Base-by-base conservation (phyloP, 2,329 filamentous ascomycete species). In the Colletotrichum theobromicola region DNA sequence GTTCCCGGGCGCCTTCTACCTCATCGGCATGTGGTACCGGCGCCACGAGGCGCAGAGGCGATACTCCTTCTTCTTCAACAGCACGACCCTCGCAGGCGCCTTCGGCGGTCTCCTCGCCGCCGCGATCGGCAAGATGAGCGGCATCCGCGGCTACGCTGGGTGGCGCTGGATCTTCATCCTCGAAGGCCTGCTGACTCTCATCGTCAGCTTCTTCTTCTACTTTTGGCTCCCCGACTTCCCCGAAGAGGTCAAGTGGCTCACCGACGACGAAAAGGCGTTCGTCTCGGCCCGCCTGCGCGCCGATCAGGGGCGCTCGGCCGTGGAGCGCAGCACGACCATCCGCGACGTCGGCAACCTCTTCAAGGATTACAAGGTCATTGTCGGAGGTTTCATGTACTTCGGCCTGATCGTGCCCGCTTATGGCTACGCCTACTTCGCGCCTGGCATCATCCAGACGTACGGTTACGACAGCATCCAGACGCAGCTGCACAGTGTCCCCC, bases 41-140 rank as follows among this genome's bases (percentile, higher is more conserved):
- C 92, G 96, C 74, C 88, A 88, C 58, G 97, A 98, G 84, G 95
- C 96, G 3, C 96, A 98, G 84, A 95, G 95, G 80, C 92, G 97
- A 34, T 98, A 96, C 85, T 94, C 93, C 18, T 96, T 98, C 87
- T 98, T 98, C 88, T 98, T 98, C 87, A 93, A 91, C 80, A 94
- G 90, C 32, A 96, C 94, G 1, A 94, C 93, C 63, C 75, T 82
- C 75, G 75, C 81, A 76, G 53, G 76, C 77, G 70, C 78, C 70
- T 72, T 82, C 69, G 63, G 70, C 50, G 77, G 75, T 46, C 61
- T 83, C 77, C 24, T 78, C 76, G 64, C 83, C 80, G 37, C 83
- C 78, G 73, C 80, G 79, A 67, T 80, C 82, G 30, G 94, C n/a
- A 94, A 97, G 80, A 96, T 98, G 94, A 90, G 95, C 77, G 90